Evolutionary conservation across 768 basidiomycete genomes (phyloP).

Genomic region (Dioszegia crocea): DNA sequence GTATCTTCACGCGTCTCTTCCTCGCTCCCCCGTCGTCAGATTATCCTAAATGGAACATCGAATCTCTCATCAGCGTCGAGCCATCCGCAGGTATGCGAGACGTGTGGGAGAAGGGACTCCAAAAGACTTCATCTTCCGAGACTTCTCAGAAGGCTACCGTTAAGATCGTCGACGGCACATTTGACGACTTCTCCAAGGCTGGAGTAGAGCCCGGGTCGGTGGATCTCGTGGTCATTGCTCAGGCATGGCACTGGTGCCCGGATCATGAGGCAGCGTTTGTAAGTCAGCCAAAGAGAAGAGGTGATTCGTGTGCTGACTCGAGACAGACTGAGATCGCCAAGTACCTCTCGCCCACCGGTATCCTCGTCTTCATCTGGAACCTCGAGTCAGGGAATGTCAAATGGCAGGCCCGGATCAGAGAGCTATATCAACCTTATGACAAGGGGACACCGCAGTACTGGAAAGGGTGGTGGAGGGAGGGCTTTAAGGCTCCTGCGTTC

Average conservation of each 20-base stretch:
- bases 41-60: conserved; percentile 42
- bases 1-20: conserved; percentile 80
- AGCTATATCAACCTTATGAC: conserved; percentile 66
- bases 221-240: conserved; percentile 32
- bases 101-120: conserved; percentile 57
- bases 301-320: neutral
- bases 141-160: conserved; percentile 7
- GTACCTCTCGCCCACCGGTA: conserved; percentile 71
- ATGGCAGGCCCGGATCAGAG: conserved; percentile 74
- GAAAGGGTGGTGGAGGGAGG: conserved; percentile 65
- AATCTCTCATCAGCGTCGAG: conserved; percentile 66
- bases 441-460: conserved; percentile 76
- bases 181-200: conserved; percentile 37
- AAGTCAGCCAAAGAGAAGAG: conserved; percentile 13
- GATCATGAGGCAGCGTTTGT: conserved; percentile 66
- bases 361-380: conserved; percentile 80
- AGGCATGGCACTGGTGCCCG: conserved; percentile 90
- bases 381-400: conserved; percentile 58
- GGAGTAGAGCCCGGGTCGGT: conserved; percentile 23
- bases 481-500: conserved; percentile 66
- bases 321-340: conserved; percentile 65
- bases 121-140: conserved; percentile 1
- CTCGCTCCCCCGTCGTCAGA: conserved; percentile 52
- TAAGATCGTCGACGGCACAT: conserved; percentile 36
- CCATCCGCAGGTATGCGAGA: conserved; percentile 80